Evolutionary conservation across 768 basidiomycete genomes (phyloP), one percentile per base, ranked within the genome.

Genomic region (Amanita phalloides): DNA sequence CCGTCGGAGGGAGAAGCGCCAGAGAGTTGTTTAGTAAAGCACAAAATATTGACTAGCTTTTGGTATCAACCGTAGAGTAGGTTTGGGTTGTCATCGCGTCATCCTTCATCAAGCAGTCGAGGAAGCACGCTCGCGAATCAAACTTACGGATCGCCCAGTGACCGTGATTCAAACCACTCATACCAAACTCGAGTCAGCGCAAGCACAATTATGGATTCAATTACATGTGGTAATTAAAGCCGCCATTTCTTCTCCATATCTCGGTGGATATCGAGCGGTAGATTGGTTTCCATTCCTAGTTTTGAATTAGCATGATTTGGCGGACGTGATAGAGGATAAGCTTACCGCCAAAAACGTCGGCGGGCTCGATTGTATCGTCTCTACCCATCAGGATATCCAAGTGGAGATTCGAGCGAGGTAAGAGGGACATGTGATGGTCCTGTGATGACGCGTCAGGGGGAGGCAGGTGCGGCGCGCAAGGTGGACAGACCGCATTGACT

Each of bases 381-480:
- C 85, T 81, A 43, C 95, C 95, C 81, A 89, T 88, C 53, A 99
- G 68, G 58, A 98, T 89, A 64, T 99, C 95, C 25, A 94, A 79
- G 57, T 90, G 85, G 36, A 97, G 62, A 68, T 97, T 96, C 9
- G 82, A 81, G 48, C 76, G 77, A 13, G 76, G 71, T 57, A 83
- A 64, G 36, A 71, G 78, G 13, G 86, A 76, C 68, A 87, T 77
- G 55, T 82, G 82, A 2, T 81, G 75, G 58, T 71, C 77, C 89
- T 91, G 28, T 17, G 32, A 52, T 55, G 36, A 53, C 35, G 41
- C 25, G 49, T 36, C 20, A 14, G 46, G 38, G 32, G 11, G 33
- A 21, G 53, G 21, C 47, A 37, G 41, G 45, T 1, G 45, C 3
- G 21, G 49, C n/a, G 33, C 5, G 11, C 3, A 17, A 21, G 55